These are phyloP conservation scores for Parascedosporium putredinis DNA, from an alignment of 2,329 filamentous ascomycete species.

Conservation along the genomic window DNA sequence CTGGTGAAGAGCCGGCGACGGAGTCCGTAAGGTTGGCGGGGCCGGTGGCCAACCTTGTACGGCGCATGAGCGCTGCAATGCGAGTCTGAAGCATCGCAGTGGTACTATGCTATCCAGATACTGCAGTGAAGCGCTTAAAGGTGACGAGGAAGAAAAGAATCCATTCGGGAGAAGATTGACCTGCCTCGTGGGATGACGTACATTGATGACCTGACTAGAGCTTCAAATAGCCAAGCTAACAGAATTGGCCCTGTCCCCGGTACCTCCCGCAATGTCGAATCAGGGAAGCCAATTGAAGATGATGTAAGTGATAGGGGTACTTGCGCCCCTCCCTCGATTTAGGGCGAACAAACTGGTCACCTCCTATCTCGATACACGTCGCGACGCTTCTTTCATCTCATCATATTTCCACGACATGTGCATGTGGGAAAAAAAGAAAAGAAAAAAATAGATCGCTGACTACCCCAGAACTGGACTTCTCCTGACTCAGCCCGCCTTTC, in stretches of 20 bases:
- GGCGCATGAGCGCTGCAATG: not conserved
- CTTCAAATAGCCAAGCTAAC: not conserved
- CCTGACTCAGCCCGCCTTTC: too few species aligned
- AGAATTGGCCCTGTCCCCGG: not conserved
- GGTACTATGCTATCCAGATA: too few species aligned
- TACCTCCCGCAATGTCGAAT: not conserved
- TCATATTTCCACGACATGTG: too few species aligned
- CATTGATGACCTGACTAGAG: not conserved
- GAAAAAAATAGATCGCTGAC: too few species aligned
- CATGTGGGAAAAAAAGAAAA: too few species aligned
- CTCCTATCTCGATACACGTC: too few species aligned
- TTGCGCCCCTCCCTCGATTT: too few species aligned
- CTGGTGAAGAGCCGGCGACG: not conserved
- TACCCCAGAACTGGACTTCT: too few species aligned
- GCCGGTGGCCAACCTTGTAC: not conserved
- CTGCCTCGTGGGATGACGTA: not conserved
- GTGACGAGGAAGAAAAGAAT: too few species aligned
- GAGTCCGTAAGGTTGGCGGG: not conserved
- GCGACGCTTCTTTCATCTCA: too few species aligned
- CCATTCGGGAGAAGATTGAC: not conserved
- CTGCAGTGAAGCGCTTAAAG: too few species aligned
- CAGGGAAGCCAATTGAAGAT: not conserved
- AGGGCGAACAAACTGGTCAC: too few species aligned
- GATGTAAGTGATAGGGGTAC: constrained; percentile 1
- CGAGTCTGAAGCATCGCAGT: not conserved